Conservation (phyloP, 768 basidiomycete genomes). For the Tylopilus intermedius region DNA sequence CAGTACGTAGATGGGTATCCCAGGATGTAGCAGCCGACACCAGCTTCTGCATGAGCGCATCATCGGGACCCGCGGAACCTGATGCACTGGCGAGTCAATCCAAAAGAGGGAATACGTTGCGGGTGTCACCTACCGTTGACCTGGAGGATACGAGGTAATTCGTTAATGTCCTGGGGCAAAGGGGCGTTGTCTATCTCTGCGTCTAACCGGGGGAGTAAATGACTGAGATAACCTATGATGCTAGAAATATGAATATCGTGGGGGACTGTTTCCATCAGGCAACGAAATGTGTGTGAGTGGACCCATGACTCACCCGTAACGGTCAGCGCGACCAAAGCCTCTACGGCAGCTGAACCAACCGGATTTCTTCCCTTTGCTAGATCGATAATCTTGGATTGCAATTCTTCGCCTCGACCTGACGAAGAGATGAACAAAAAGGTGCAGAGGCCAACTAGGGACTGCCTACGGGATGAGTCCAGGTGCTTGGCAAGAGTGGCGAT, state of each 20-base stretch:
- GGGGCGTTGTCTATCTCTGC: not conserved
- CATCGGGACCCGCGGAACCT: not conserved
- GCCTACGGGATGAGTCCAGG: not conserved
- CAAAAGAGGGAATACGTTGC: not conserved
- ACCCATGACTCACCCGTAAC: not conserved
- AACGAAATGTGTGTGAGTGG: not conserved
- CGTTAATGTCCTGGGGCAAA: not conserved
- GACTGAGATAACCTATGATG: conserved; percentile 2
- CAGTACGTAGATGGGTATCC: not conserved
- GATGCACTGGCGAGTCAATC: not conserved
- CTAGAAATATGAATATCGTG: not conserved
- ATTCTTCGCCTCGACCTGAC: not conserved
- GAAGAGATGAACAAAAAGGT: not conserved
- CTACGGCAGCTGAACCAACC: conserved; percentile 5
- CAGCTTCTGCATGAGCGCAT: not conserved
- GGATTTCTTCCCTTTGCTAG: not conserved
- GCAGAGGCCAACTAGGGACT: not conserved
- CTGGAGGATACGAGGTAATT: not conserved
- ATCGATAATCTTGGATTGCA: not conserved
- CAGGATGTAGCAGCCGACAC: not conserved
- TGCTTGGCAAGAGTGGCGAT: not conserved
- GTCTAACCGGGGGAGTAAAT: conserved; percentile 2
- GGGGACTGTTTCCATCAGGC: not conserved
- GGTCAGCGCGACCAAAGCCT: conserved; percentile 1
- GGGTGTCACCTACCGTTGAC: not conserved